A percentile compares a stretch with the other conserved stretches of the same genome.
phyloP scores from a whole-genome alignment of 345 rosid species.

The Melaleuca quinquenervia region DNA sequence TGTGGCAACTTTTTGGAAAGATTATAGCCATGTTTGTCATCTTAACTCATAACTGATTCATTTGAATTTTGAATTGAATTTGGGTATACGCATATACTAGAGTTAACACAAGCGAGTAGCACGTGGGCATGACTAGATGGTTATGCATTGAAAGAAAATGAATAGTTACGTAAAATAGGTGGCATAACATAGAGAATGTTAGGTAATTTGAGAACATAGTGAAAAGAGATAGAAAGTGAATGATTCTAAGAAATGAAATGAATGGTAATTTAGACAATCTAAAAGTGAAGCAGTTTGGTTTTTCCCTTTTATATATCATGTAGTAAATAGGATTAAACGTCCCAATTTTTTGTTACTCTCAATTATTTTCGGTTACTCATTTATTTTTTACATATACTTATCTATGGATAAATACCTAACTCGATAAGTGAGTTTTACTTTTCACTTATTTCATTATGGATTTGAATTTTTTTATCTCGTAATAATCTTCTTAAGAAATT shows the following conservation, averaged over 20 bases:
- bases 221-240: neutral
- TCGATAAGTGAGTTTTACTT: neutral
- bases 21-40: too few species aligned
- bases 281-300: neutral
- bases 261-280: neutral
- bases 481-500: neutral
- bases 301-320: neutral
- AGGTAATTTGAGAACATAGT: neutral
- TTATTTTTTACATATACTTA: too few species aligned
- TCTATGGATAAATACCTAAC: fast-evolving
- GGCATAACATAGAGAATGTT: neutral
- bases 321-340: neutral
- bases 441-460: neutral
- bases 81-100: too few species aligned
- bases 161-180: too few species aligned
- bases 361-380: neutral
- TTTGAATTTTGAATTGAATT: too few species aligned
- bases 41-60: too few species aligned
- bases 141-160: fast-evolving
- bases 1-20: too few species aligned
- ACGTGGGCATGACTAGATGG: too few species aligned
- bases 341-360: neutral
- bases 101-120: too few species aligned
- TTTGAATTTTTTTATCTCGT: neutral
- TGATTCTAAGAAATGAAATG: neutral